A percentile compares a stretch with the other conserved stretches of the same genome.
Evolutionary conservation across 2,329 filamentous ascomycete genomes (phyloP).

Genomic region (Xylariaceae sp.): DNA sequence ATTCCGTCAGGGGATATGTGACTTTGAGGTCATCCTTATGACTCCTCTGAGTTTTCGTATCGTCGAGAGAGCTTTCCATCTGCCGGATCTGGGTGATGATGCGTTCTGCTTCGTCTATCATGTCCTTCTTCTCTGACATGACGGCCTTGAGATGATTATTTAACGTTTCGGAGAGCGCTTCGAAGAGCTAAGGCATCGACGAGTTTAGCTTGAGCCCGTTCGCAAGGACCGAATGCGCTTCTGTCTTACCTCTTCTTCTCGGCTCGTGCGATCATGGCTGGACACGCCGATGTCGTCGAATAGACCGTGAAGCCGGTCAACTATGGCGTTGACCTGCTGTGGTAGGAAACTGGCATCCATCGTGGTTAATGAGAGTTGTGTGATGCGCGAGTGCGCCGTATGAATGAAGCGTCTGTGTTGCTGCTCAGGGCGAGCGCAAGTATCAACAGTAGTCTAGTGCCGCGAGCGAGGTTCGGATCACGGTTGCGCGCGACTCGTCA

Average conservation of each 20-base stretch:
- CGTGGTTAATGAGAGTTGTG: slow-evolving; percentile 5
- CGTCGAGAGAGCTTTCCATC: slow-evolving; percentile 87
- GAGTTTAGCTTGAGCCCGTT: slow-evolving; percentile 16
- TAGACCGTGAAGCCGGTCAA: slow-evolving; percentile 84
- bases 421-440: background rate
- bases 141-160: slow-evolving; percentile 85
- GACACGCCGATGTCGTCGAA: slow-evolving; percentile 98
- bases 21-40: slow-evolving; percentile 66
- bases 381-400: slow-evolving; percentile 7
- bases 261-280: slow-evolving; percentile 80
- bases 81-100: slow-evolving; percentile 83
- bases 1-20: slow-evolving; percentile 76
- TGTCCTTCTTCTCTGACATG: slow-evolving; percentile 78
- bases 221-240: background rate
- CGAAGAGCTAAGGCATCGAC: slow-evolving; percentile 64
- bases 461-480: slow-evolving; percentile 5
- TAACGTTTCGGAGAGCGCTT: slow-evolving; percentile 83
- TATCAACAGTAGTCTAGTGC: background rate
- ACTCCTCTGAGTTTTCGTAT: slow-evolving; percentile 59
- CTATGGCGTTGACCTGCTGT: slow-evolving; percentile 91
- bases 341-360: slow-evolving; percentile 93
- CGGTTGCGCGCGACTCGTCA: slow-evolving; percentile 11
- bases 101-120: slow-evolving; percentile 83
- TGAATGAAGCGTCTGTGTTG: background rate
- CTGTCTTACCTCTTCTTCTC: slow-evolving; percentile 75